Conservation (phyloP, 345 rosid species). For the Gossypioides kirkii region DNA sequence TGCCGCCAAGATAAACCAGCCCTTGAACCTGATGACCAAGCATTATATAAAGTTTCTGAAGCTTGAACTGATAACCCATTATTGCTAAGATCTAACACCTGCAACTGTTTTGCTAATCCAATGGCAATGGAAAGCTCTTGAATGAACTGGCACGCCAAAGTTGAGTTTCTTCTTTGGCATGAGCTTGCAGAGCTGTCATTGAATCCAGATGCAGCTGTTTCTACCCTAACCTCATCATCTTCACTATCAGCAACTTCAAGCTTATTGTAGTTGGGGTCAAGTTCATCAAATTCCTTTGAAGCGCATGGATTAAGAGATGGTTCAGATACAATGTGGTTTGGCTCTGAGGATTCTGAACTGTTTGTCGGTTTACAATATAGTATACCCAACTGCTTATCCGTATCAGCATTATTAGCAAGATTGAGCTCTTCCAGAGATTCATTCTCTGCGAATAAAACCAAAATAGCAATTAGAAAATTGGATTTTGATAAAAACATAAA, state of each 20-base stretch:
- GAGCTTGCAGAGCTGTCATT: conserved; percentile 50
- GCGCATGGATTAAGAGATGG: conserved; percentile 12
- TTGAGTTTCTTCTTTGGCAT: conserved; percentile 32
- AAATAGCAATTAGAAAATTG: not conserved
- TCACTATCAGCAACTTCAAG: conserved; percentile 92
- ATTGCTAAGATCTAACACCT: conserved; percentile 59
- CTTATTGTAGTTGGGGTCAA: conserved; percentile 32
- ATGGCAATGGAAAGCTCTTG: conserved; percentile 59
- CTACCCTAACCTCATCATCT: conserved; percentile 40
- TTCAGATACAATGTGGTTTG: conserved; percentile 20
- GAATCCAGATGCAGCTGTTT: conserved; percentile 32
- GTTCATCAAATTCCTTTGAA: conserved; percentile 22
- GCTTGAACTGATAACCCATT: conserved; percentile 52
- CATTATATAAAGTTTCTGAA: conserved; percentile 43
- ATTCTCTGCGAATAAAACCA: conserved; percentile 44
- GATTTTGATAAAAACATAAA: not conserved
- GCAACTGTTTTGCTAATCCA: conserved; percentile 53
- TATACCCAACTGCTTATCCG: conserved; percentile 22
- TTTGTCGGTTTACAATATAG: conserved; percentile 17
- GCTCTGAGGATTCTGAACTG: conserved; percentile 22
- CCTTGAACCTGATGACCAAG: conserved; percentile 61
- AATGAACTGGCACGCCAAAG: conserved; percentile 30
- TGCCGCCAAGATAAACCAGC: conserved; percentile 46
- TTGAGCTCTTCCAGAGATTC: conserved; percentile 66
- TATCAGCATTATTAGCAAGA: conserved; percentile 50